Base-by-base conservation (phyloP, 2,329 filamentous ascomycete species). In the Aureobasidium sp. region DNA sequence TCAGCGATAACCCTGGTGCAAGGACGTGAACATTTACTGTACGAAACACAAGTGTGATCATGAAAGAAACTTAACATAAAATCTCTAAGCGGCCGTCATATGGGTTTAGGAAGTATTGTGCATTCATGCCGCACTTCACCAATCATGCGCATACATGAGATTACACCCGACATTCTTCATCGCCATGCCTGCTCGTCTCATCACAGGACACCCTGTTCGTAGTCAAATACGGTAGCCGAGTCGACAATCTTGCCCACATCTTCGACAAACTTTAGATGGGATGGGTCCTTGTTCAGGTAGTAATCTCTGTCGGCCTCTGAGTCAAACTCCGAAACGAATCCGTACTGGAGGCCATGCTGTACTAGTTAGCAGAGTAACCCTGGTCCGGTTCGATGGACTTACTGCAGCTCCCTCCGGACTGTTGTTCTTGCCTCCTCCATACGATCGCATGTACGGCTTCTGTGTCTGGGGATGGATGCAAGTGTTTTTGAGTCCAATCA, bases 241-340 rank as follows among this genome's bases (percentile, higher is more conserved):
- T 81, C 74, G 14, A 86, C 66, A 1, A 83, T 66, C 7, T 72
- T 74, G 9, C 75, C 73, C 36, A 82, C 69, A 64, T 74, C 79
- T 61, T 79, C 74, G n/a, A 83, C 75, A 66, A 89, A 90, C 0
- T 72, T 81, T 39, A 78, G 73, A 69, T 91, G 88, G 9, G 74
- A 81, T 1, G 85, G 85, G 66, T 91, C 88, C 34, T 83, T 74
- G 57, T 81, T 72, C 7, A 88, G 73, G 69, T 91, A 91, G 67
- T 89, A 90, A 63, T 85, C 80, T 50, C 87, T 77, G 68, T 91
- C 87, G 64, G 83, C 80, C 21, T 77, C 76, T 27, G 72, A 85
- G 10, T 81, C 79, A 62, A 91, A 91, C 66, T 89, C 82, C 27
- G 81, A 79, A 2, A 91, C 80, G 64, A 91, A 91, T 0, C 79